phyloP scores from a whole-genome alignment of 768 basidiomycete genomes.

The Mycena venus region DNA sequence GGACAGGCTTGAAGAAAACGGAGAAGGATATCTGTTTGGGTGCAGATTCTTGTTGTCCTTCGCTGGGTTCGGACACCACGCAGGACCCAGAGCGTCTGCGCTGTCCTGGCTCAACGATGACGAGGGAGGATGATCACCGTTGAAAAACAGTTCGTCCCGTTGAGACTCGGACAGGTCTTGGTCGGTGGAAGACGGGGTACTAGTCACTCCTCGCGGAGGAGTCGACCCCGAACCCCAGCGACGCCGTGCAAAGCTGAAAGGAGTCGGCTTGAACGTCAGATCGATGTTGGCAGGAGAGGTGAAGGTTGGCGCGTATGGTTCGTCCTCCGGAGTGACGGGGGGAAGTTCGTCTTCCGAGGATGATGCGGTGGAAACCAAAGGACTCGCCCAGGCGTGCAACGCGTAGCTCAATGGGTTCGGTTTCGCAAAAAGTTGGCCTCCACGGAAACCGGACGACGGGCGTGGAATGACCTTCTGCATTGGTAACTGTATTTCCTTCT shows the following conservation, averaged over 20 bases:
- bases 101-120: slow-evolving; percentile 14
- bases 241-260: slow-evolving; percentile 72
- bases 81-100: background rate
- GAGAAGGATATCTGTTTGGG: slow-evolving; percentile 6
- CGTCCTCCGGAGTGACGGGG: slow-evolving; percentile 73
- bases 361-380: slow-evolving; percentile 57
- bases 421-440: slow-evolving; percentile 64
- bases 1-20: slow-evolving; percentile 26
- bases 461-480: slow-evolving; percentile 57
- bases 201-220: slow-evolving; percentile 37
- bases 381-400: slow-evolving; percentile 67
- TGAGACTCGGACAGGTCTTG: slow-evolving; percentile 9
- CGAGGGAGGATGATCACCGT: slow-evolving; percentile 6
- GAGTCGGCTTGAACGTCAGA: slow-evolving; percentile 71
- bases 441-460: slow-evolving; percentile 55
- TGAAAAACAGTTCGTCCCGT: slow-evolving; percentile 9
- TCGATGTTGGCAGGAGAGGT: slow-evolving; percentile 54
- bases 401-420: slow-evolving; percentile 76
- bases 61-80: slow-evolving; percentile 18
- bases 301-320: slow-evolving; percentile 63
- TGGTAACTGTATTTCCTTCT: slow-evolving; percentile 34
- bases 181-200: background rate
- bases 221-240: slow-evolving; percentile 65
- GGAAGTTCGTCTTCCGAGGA: slow-evolving; percentile 62
- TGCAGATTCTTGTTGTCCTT: background rate